Conservation (phyloP, 2,329 filamentous ascomycete genomes). For the Metarhizium anisopliae region DNA sequence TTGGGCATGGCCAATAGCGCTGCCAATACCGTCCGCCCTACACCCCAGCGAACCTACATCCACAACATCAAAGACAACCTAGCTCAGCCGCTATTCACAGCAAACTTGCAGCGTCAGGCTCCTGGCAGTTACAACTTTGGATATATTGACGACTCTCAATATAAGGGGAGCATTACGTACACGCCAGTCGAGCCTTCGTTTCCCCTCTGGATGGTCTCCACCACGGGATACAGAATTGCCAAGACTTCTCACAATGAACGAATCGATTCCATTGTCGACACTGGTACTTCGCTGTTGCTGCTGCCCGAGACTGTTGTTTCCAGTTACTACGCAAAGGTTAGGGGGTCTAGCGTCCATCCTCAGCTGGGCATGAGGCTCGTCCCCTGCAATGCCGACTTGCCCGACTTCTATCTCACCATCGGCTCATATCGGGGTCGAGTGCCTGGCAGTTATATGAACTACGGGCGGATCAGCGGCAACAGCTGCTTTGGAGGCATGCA, state of each 20-base stretch:
- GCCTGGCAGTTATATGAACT: slow-evolving; percentile 29
- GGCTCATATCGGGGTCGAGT: slow-evolving; percentile 24
- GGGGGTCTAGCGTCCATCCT: slow-evolving; percentile 35
- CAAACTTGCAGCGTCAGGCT: slow-evolving; percentile 21
- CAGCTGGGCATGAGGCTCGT: slow-evolving; percentile 47
- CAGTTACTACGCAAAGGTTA: slow-evolving; percentile 51
- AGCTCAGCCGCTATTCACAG: slow-evolving; percentile 25
- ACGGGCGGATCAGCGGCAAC: slow-evolving; percentile 17
- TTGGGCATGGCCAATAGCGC: slow-evolving; percentile 23
- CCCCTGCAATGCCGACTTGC: slow-evolving; percentile 44
- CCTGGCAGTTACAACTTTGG: slow-evolving; percentile 32
- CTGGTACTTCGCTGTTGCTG: slow-evolving; percentile 59
- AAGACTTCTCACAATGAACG: slow-evolving; percentile 5
- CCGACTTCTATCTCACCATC: slow-evolving; percentile 27
- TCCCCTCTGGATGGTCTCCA: slow-evolving; percentile 55
- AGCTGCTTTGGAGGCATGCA: slow-evolving; percentile 30
- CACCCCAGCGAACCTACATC: slow-evolving; percentile 23
- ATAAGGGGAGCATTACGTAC: slow-evolving; percentile 49
- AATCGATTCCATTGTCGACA: slow-evolving; percentile 53
- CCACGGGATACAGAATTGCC: slow-evolving; percentile 47
- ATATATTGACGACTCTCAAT: slow-evolving; percentile 46
- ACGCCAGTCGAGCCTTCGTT: slow-evolving; percentile 38
- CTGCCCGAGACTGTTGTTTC: slow-evolving; percentile 42
- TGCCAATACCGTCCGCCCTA: slow-evolving; percentile 25
- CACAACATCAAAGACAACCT: slow-evolving; percentile 24